Percentiles rank a stretch among this genome's conserved stretches.
Evolutionary conservation across 768 basidiomycete species (phyloP).

Genomic region (Hirschioporus abietinus): DNA sequence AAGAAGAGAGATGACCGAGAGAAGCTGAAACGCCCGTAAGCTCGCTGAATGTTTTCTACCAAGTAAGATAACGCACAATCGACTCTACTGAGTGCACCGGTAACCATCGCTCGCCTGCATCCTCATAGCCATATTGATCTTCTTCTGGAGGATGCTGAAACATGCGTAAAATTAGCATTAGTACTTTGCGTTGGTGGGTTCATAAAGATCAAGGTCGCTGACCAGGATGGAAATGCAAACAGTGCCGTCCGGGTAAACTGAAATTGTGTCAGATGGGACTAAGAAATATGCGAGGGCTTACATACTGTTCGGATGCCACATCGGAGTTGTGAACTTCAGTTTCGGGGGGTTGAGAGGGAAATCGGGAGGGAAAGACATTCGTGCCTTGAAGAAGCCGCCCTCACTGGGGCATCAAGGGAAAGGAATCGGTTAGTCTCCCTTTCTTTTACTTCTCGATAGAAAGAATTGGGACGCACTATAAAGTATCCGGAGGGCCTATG

Average conservation of each 20-base stretch:
- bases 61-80: constrained; percentile 53
- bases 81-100: constrained; percentile 97
- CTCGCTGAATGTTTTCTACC: not conserved
- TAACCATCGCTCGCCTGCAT: constrained; percentile 95
- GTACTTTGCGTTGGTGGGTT: constrained; percentile 7
- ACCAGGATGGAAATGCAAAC: constrained; percentile 97
- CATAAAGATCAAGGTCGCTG: not conserved
- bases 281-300: constrained; percentile 12
- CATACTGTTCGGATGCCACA: constrained; percentile 98
- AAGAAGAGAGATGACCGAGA: constrained; percentile 94
- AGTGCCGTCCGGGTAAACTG: constrained; percentile 88
- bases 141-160: constrained; percentile 88
- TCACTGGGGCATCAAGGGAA: constrained; percentile 49
- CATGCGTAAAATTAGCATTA: constrained; percentile 8
- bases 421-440: not conserved
- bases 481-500: constrained; percentile 88
- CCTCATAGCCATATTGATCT: constrained; percentile 96
- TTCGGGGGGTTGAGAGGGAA: constrained; percentile 90
- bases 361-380: constrained; percentile 83
- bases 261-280: constrained; percentile 10
- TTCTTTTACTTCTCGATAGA: not conserved
- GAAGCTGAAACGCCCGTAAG: constrained; percentile 46
- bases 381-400: constrained; percentile 93
- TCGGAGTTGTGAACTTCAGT: constrained; percentile 91
- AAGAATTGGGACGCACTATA: constrained; percentile 58